These are phyloP conservation scores for Aspergillus affinis DNA, from an alignment of 495 filamentous ascomycete species.

Conservation along the genomic window DNA sequence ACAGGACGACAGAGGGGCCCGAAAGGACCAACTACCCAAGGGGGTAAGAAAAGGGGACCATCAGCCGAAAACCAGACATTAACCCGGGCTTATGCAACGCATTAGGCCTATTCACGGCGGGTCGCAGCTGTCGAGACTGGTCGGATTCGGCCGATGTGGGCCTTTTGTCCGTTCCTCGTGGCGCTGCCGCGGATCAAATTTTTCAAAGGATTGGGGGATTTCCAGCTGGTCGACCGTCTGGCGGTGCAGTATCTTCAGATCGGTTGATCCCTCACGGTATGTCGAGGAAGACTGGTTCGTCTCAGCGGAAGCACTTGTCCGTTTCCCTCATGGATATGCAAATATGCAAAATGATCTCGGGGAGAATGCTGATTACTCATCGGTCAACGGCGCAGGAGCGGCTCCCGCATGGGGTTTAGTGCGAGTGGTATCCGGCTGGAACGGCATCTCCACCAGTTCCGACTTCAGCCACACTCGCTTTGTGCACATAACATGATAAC, in stretches of 20 bases:
- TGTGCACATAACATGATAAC: too few relatives aligned
- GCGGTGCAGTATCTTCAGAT: background rate
- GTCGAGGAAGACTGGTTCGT: too few relatives aligned
- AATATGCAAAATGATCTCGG: too few relatives aligned
- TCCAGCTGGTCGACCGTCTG: background rate
- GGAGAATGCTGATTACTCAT: background rate
- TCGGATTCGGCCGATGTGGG: slow-evolving; percentile 5
- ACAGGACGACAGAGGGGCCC: background rate
- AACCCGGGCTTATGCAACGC: slow-evolving; percentile 5
- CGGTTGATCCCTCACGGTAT: background rate
- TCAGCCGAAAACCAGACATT: slow-evolving; percentile 3
- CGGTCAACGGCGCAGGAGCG: background rate
- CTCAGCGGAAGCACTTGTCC: too few relatives aligned
- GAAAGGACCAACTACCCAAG: background rate
- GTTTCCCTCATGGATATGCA: too few relatives aligned
- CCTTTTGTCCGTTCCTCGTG: background rate
- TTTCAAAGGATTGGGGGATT: background rate
- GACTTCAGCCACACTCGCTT: too few relatives aligned
- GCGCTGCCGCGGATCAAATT: background rate
- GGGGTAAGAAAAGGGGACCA: background rate
- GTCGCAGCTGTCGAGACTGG: slow-evolving; percentile 2
- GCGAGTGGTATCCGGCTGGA: background rate
- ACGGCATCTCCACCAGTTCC: background rate
- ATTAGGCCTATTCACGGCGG: background rate
- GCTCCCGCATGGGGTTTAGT: background rate